These are phyloP conservation scores for Candida suzukii DNA, from an alignment of 805 yeast species.

Conservation along the genomic window DNA sequence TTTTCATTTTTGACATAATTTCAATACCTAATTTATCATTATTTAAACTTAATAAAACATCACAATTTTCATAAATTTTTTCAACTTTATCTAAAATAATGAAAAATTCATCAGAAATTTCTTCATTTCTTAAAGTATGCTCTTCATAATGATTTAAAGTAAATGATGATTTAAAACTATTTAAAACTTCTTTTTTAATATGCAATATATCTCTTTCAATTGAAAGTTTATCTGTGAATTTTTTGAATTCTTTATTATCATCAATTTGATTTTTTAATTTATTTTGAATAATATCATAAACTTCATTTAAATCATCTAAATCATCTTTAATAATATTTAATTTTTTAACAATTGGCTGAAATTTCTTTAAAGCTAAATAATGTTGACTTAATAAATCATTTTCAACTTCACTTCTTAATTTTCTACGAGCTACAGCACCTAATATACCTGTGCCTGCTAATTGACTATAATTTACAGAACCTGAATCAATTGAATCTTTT, in stretches of 20 bases:
- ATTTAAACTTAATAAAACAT: slow-evolving; percentile 62
- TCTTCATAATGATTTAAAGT: slow-evolving; percentile 69
- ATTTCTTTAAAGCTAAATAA: slow-evolving; percentile 37
- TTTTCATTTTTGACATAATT: slow-evolving; percentile 53
- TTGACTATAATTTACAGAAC: slow-evolving; percentile 17
- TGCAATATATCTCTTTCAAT: slow-evolving; percentile 26
- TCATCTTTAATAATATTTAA: slow-evolving; percentile 25
- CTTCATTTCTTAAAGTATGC: slow-evolving; percentile 42
- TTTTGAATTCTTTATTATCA: slow-evolving; percentile 11
- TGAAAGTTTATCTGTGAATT: slow-evolving; percentile 16
- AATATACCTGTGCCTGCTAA: slow-evolving; percentile 40
- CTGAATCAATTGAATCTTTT: slow-evolving; percentile 19
- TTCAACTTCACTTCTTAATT: slow-evolving; percentile 54
- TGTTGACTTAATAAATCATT: slow-evolving; percentile 52
- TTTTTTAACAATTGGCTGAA: slow-evolving; percentile 36
- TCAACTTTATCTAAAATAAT: slow-evolving; percentile 53
- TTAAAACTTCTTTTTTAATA: slow-evolving; percentile 47
- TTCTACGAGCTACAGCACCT: slow-evolving; percentile 57
- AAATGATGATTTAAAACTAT: slow-evolving; percentile 51
- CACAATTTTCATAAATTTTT: slow-evolving; percentile 57
- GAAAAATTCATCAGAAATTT: slow-evolving; percentile 46
- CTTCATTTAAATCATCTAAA: slow-evolving; percentile 17
- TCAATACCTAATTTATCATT: slow-evolving; percentile 59
- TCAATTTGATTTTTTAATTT: slow-evolving; percentile 22
- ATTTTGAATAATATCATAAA: slow-evolving; percentile 14